Base-by-base conservation (phyloP, 140 eudicot genomes). In the Anethum foeniculum region DNA sequence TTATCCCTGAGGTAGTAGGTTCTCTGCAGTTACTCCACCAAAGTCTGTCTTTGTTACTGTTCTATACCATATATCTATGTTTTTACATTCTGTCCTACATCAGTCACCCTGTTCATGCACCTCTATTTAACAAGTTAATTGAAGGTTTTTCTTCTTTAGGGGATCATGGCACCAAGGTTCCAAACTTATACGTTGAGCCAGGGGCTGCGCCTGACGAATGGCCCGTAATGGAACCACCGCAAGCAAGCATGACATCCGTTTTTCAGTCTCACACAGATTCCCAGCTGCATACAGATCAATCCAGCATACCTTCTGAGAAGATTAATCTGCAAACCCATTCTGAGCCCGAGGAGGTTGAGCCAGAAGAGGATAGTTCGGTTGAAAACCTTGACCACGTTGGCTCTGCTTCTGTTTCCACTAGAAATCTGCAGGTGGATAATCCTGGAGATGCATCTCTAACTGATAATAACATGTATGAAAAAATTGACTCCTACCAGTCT, bases 201-300 rank as follows among this genome's bases (percentile, higher is more conserved):
- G 81, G 56, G 44, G 41, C 58, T 62, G 80, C 85, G 49, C 54
- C 85, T 85, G 97, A 96, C 41, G 98, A 93, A 74, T 96, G 99
- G 98, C 97, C 97, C 36, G 85, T 86, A 76, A 88, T 88, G 48
- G 99, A 95, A 84, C 93, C 81, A 49, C 90, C 97, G 68, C 86
- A 88, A 79, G 81, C 84, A 78, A 81, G 77, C 43, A 74, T 83
- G 80, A 75, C 85, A 25, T 77, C 89, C 56, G 18, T 72, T 15
- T 77, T 79, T 49, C 91, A 86, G 78, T 78, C 90, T 21, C 72
- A 80, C 76, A 82, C 83, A 11, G 90, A 87, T 81, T 12, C 94
- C 75, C 91, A 90, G 81, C 80, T 75, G 77, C 85, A 88, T 80
- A 75, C 54, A 6, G 94, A 85, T 81, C 86, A 84, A 72, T 71